Conservation (phyloP, 768 basidiomycete species). For the Serendipita indica region DNA sequence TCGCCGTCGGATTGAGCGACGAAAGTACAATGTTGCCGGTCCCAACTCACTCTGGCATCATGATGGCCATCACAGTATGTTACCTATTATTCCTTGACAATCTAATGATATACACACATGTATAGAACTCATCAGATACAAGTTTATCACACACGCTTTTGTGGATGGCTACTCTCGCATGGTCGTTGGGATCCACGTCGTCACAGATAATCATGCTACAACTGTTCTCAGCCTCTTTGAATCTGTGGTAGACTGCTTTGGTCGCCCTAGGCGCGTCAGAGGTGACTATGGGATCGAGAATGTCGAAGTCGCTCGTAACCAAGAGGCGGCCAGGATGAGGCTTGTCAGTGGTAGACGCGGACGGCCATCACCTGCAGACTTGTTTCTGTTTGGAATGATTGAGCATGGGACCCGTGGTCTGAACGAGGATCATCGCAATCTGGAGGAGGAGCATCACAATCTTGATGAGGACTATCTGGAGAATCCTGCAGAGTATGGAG, state of each 20-base stretch:
- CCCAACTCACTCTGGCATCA: constrained; percentile 19
- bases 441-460: too few relatives aligned
- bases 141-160: constrained; percentile 22
- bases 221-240: constrained; percentile 27
- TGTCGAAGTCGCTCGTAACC: constrained; percentile 20
- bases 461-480: background rate
- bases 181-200: constrained; percentile 22
- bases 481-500: background rate
- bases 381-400: background rate
- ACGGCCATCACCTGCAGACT: background rate
- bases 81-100: background rate
- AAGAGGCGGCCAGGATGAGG: background rate
- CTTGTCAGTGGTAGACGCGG: background rate
- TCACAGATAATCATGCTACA: constrained; percentile 26
- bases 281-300: constrained; percentile 31
- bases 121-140: constrained; percentile 19
- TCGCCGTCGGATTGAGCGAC: constrained; percentile 12
- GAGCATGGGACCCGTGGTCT: background rate
- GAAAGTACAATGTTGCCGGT: constrained; percentile 17
- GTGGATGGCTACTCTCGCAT: constrained; percentile 17
- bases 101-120: constrained; percentile 9
- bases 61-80: constrained; percentile 22
- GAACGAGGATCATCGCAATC: too few relatives aligned
- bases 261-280: constrained; percentile 22
- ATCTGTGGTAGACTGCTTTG: constrained; percentile 16